Conservation (phyloP, 1,284 basidiomycete genomes). For the Taiwanofungus camphoratus region DNA sequence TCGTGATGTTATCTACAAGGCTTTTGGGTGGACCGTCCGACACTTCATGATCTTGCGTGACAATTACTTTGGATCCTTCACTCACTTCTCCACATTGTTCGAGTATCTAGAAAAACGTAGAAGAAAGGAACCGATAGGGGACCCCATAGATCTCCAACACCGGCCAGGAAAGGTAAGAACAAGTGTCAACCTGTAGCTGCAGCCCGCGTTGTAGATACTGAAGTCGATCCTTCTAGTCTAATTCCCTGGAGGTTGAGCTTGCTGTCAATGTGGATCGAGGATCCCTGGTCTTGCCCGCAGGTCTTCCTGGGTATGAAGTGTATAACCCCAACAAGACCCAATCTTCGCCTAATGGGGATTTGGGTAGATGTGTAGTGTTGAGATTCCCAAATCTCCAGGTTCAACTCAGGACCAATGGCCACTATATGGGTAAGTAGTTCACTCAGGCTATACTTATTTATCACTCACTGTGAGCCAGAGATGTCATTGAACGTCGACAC, state of each 20-base stretch:
- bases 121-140: conserved; percentile 59
- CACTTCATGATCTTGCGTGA: conserved; percentile 84
- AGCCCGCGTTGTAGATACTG: not conserved
- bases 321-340: conserved; percentile 21
- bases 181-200: no score
- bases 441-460: conserved; percentile 5
- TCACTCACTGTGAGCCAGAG: conserved; percentile 40
- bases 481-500: conserved; percentile 71
- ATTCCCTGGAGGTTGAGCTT: conserved; percentile 74
- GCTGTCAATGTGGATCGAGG: conserved; percentile 50
- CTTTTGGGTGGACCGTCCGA: conserved; percentile 81
- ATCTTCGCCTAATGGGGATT: conserved; percentile 24
- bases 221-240: conserved; percentile 45
- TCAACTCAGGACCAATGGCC: conserved; percentile 74
- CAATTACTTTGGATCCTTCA: conserved; percentile 90
- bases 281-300: conserved; percentile 63
- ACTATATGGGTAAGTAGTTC: conserved; percentile 70
- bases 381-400: conserved; percentile 66
- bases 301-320: conserved; percentile 66
- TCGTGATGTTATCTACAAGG: conserved; percentile 57
- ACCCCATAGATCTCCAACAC: conserved; percentile 77
- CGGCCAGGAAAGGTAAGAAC: conserved; percentile 55
- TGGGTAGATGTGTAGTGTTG: conserved; percentile 54
- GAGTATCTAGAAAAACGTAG: conserved; percentile 76
- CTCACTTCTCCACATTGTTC: conserved; percentile 80